Evolutionary conservation across 2,329 filamentous ascomycete genomes (phyloP).

Genomic region (Monosporascus sp.): DNA sequence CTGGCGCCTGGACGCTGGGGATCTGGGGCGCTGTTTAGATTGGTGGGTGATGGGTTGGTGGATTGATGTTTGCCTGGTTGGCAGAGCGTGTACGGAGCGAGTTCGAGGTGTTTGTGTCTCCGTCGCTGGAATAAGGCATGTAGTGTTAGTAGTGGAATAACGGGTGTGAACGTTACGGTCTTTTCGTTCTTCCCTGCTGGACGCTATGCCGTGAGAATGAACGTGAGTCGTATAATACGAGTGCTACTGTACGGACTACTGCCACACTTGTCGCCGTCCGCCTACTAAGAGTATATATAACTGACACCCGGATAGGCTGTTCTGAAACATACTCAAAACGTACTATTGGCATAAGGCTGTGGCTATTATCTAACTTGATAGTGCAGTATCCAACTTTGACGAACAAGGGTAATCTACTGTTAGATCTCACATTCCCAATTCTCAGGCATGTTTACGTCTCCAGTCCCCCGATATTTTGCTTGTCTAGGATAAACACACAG

Average conservation of each 20-base stretch:
- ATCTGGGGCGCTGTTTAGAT: conserved; percentile 51
- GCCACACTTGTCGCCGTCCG: too few species aligned
- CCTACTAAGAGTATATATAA: too few species aligned
- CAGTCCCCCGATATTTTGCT: conserved; percentile 9
- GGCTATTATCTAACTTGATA: not conserved
- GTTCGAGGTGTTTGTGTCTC: too few species aligned
- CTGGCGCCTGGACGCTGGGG: conserved; percentile 56
- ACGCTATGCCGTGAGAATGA: too few species aligned
- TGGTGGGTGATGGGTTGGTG: not conserved
- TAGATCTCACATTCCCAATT: conserved; percentile 8
- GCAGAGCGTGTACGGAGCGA: not conserved
- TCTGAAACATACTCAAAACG: too few species aligned
- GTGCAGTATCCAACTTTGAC: too few species aligned
- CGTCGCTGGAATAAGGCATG: too few species aligned
- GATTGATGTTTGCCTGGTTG: not conserved
- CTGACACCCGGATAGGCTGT: too few species aligned
- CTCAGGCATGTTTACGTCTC: conserved; percentile 9
- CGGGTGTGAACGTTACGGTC: not conserved
- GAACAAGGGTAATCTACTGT: not conserved
- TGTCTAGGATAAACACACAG: conserved; percentile 14
- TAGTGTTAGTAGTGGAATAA: too few species aligned
- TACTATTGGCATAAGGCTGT: not conserved
- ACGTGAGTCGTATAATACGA: too few species aligned
- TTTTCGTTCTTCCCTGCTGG: not conserved
- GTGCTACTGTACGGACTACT: too few species aligned